These are phyloP conservation scores for Cryptococcus neoformans DNA, from an alignment of 1,284 basidiomycete species.

Conservation along the genomic window DNA sequence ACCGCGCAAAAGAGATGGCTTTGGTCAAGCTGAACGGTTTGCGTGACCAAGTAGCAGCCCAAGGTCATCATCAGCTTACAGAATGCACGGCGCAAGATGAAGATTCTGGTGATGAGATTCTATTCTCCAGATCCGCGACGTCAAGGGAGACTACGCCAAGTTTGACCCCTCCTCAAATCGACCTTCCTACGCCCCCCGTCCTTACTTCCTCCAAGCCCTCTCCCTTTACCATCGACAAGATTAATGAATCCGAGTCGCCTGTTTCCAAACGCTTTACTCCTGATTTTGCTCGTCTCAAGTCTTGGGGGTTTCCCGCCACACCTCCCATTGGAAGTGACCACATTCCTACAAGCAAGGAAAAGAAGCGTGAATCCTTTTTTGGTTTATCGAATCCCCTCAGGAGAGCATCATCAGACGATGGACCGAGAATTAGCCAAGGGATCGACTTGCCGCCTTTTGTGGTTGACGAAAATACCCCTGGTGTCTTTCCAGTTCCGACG, in stretches of 20 bases:
- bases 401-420: neutral
- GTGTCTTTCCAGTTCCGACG: neutral
- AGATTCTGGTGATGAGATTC: neutral
- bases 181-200: too few relatives aligned
- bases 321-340: neutral
- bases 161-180: too few relatives aligned
- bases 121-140: too few relatives aligned
- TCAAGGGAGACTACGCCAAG: too few relatives aligned
- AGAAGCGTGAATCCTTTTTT: slow-evolving; percentile 45
- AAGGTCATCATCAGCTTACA: too few relatives aligned
- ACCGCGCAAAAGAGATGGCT: slow-evolving; percentile 27
- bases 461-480: neutral
- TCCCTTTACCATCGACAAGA: too few relatives aligned
- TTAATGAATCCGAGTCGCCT: too few relatives aligned
- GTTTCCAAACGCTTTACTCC: neutral
- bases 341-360: neutral
- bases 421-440: slow-evolving; percentile 1
- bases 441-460: slow-evolving; percentile 22
- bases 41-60: slow-evolving; percentile 6
- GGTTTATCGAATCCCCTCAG: slow-evolving; percentile 29
- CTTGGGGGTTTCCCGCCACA: slow-evolving; percentile 33
- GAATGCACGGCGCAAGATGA: too few relatives aligned
- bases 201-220: too few relatives aligned
- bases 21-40: slow-evolving; percentile 16
- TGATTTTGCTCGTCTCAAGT: slow-evolving; percentile 28